Evolutionary conservation across 768 basidiomycete species (phyloP).

Genomic region (Pulveroboletus sp.): DNA sequence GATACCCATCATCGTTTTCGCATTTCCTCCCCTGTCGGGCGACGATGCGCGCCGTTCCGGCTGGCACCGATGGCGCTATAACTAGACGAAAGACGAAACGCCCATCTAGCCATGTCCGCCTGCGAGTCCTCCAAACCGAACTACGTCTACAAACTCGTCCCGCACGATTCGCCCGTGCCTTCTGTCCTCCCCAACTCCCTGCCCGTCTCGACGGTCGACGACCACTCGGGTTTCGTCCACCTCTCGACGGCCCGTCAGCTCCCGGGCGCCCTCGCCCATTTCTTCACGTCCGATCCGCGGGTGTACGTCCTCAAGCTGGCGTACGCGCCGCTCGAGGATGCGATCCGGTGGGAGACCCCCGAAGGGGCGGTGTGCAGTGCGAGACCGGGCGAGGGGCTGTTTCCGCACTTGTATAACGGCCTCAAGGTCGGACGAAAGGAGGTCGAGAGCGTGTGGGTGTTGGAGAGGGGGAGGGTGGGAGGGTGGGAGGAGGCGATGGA

Average conservation of each 20-base stretch:
- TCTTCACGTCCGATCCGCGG: constrained; percentile 39
- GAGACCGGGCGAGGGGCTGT: constrained; percentile 42
- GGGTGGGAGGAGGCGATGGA: constrained; percentile 36
- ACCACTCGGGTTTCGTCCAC: constrained; percentile 48
- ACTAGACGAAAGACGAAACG: too few species aligned
- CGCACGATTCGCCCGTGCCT: constrained; percentile 37
- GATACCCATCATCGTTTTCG: constrained; percentile 25
- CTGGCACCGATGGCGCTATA: too few species aligned
- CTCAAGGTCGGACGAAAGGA: constrained; percentile 41
- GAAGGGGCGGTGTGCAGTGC: constrained; percentile 39
- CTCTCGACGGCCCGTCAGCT: constrained; percentile 52
- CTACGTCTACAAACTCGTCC: constrained; percentile 62
- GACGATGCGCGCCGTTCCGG: too few species aligned
- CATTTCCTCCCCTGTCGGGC: not conserved
- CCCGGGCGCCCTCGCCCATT: constrained; percentile 42
- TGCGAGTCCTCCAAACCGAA: constrained; percentile 30
- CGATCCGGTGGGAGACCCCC: constrained; percentile 49
- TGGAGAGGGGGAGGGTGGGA: constrained; percentile 21
- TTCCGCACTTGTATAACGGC: constrained; percentile 53
- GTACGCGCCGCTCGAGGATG: constrained; percentile 36
- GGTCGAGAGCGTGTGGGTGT: constrained; percentile 38
- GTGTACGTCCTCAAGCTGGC: constrained; percentile 44
- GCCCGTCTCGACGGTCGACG: constrained; percentile 49
- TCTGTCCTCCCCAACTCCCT: constrained; percentile 41
- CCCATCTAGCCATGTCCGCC: constrained; percentile 10